Conservation (phyloP, 768 basidiomycete species). For the Lactarius pseudohatsudake region DNA sequence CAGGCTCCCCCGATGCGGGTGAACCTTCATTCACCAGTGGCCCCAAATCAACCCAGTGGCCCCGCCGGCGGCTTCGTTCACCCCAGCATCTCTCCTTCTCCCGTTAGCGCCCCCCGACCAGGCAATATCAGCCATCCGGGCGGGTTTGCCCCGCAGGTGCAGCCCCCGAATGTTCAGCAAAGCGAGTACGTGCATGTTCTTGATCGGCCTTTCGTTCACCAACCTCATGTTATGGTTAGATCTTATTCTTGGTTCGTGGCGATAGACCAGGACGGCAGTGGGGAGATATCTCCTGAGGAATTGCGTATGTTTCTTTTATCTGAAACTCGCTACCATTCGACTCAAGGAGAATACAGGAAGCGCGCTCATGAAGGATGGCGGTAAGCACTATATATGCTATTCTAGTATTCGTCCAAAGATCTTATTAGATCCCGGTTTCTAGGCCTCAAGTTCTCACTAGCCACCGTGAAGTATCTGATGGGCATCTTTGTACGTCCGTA, state of each 20-base stretch:
- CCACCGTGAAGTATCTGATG: constrained; percentile 20
- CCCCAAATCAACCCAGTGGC: background rate
- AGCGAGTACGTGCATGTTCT: constrained; percentile 4
- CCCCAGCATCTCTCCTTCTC: background rate
- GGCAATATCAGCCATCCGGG: background rate
- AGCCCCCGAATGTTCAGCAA: background rate
- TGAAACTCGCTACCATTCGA: background rate
- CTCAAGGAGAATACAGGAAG: constrained; percentile 2
- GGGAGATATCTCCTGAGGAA: constrained; percentile 12
- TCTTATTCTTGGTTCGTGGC: constrained; percentile 10
- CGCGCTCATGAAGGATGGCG: constrained; percentile 12
- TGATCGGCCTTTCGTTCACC: background rate
- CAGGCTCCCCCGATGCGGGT: background rate
- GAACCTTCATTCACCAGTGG: background rate
- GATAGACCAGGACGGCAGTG: constrained; percentile 15
- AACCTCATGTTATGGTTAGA: background rate
- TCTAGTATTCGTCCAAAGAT: no score
- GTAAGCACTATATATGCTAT: background rate
- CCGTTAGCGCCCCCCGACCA: background rate
- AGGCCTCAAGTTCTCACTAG: constrained; percentile 10
- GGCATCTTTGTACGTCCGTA: constrained; percentile 12
- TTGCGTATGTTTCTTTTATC: constrained; percentile 3
- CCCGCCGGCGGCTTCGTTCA: background rate
- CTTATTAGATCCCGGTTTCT: background rate
- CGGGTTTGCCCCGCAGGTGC: background rate